Conservation (phyloP, 371 early-diverging fungal species). For the Thermomucor indicae-seudaticae region DNA sequence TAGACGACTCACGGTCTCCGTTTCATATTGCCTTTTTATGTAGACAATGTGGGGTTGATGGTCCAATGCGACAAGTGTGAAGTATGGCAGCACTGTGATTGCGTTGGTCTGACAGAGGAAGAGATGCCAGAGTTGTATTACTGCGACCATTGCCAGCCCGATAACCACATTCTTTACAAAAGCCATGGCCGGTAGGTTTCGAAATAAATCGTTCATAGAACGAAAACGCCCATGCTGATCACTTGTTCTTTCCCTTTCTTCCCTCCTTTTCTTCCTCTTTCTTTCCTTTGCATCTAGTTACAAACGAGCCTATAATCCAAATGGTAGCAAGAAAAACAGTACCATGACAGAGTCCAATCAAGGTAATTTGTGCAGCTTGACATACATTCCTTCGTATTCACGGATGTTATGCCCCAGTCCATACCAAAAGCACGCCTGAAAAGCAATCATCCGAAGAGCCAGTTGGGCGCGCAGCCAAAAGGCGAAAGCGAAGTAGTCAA, state of each 20-base stretch:
- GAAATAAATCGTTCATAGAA: conserved; percentile 20
- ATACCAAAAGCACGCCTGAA: background rate
- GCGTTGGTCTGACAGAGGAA: conserved; percentile 67
- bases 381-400: no score
- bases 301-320: conserved; percentile 22
- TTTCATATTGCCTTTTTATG: background rate
- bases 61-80: conserved; percentile 88
- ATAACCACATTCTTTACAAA: conserved; percentile 56
- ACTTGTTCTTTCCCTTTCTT: no score
- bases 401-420: no score
- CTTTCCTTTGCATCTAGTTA: conserved; percentile 2
- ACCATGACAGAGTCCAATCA: background rate
- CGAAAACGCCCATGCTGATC: no score
- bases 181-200: conserved; percentile 26
- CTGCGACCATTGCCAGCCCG: conserved; percentile 83
- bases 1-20: background rate
- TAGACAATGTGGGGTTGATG: conserved; percentile 78
- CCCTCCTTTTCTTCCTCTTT: conserved; percentile 1
- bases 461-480: conserved; percentile 20
- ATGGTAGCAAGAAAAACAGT: conserved; percentile 13
- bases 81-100: conserved; percentile 90
- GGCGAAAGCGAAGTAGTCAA: conserved; percentile 27
- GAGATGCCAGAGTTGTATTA: conserved; percentile 82
- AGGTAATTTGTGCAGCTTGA: no score
- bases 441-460: conserved; percentile 5